phyloP scores from a whole-genome alignment of 2,329 filamentous ascomycete species.

The Paraphaeosphaeria minitans region DNA sequence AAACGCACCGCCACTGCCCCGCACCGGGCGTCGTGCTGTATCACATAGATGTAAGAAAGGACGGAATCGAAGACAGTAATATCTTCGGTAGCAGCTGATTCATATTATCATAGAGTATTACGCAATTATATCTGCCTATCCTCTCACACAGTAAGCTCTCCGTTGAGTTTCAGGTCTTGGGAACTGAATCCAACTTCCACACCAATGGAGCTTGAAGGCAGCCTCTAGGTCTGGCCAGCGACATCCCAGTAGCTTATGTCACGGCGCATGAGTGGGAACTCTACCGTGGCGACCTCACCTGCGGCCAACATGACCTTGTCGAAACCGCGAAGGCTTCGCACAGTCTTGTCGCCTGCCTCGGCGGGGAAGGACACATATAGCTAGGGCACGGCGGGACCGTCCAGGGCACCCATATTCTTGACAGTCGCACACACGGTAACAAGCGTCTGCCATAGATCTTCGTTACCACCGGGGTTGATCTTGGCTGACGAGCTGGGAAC shows the following conservation, averaged over 20 bases:
- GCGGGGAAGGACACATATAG: slow-evolving; percentile 59
- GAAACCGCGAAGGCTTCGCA: slow-evolving; percentile 52
- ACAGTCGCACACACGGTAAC: slow-evolving; percentile 55
- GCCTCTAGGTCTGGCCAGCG: slow-evolving; percentile 47
- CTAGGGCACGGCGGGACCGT: slow-evolving; percentile 60
- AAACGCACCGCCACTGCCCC: background rate
- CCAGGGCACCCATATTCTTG: slow-evolving; percentile 56
- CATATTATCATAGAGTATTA: background rate
- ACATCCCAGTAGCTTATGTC: slow-evolving; percentile 59
- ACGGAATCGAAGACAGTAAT: background rate
- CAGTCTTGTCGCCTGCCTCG: slow-evolving; percentile 43
- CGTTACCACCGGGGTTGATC: slow-evolving; percentile 56
- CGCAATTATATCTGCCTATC: background rate
- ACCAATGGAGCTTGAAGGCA: slow-evolving; percentile 28
- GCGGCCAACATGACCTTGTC: slow-evolving; percentile 54
- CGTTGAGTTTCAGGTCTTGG: slow-evolving; percentile 23
- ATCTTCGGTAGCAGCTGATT: background rate
- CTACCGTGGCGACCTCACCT: slow-evolving; percentile 40
- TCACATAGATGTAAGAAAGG: background rate
- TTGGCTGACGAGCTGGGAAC: slow-evolving; percentile 23
- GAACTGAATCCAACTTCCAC: slow-evolving; percentile 38
- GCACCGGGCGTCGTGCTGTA: background rate
- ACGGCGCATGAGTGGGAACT: slow-evolving; percentile 38
- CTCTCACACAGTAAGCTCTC: slow-evolving; percentile 12
- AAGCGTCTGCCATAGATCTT: slow-evolving; percentile 60